Base-by-base conservation (phyloP, 1,139 yeast genomes). In the Pichia sp. region DNA sequence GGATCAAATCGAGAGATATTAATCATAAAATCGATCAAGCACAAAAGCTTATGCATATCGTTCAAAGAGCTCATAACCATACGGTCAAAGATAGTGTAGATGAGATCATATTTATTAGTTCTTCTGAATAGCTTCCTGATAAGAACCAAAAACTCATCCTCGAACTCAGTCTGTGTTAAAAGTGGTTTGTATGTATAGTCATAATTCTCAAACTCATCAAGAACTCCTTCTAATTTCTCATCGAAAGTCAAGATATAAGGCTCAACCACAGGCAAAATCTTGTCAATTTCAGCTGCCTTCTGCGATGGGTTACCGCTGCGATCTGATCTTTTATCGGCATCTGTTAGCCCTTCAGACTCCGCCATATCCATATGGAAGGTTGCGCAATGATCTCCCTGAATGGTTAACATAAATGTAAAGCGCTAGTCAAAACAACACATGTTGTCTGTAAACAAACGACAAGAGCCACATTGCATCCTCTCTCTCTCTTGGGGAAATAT, bases 21-120 rank as follows among this genome's bases (percentile, higher is more conserved):
- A 5, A 51, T 37, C 33, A 41, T 25, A 18, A 47, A 48, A 40
- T 52, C 56, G 27, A 52, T 40, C 16, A 52, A 13, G 25, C 51
- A 47, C 10, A 52, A 30, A 8, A 47, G 35, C 29, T 44, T 45
- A 22, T 43, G 38, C 14, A 32, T 21, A 22, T 40, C 44, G 16
- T 30, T 29, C 4, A 35, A 14, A 3, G 41, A 34, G 4, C 25
- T 22, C 5, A 27, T 14, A 1, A 46, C 14, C 14, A 50, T 30
- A 10, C 29, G 32, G 16, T 37, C 38, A 33, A 49, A 50, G 11
- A 47, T 37, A 13, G 41, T 38, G 19, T 26, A 32, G 4, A 45
- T 40, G 4, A 39, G 22, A 12, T 43, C 33, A 26, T 47, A 46
- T 30, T 45, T 41, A 21, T 41, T 41, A 2, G 29, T 27, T 19